Base-by-base conservation (phyloP, 140 eudicot genomes). In the Cichorium intybus region DNA sequence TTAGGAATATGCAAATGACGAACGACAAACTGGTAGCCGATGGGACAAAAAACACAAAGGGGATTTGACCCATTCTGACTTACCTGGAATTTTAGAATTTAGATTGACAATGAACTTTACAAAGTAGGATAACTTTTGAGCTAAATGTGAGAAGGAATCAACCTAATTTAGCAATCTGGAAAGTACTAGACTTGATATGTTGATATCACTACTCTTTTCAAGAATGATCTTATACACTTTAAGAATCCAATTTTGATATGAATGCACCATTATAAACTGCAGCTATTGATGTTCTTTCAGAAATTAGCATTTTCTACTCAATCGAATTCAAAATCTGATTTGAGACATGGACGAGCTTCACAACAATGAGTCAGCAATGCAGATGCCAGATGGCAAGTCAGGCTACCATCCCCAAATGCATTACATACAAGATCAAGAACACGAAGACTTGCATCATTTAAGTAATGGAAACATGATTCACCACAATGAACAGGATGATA, bases 361-460 rank as follows among this genome's bases (percentile, higher is more conserved):
- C 56, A 74, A 43, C 15, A 66, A 51, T 21, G 82, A 80, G 54
- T 62, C 79, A 6, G 68, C 60, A 54, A 66, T 76, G 77, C 62
- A 41, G 68, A 52, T 52, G 31, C 6, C 58, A 52, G 31, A 8
- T 3, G n/a, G 2, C 7, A 22, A 60, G 9, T 50, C 26, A 34
- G 8, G 34, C 0, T 55, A 55, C 33, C 75, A 80, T 18, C 75
- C 59, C 48, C 69, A 69, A 27, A 73, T 39, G 57, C 80, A 79
- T 48, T 79, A 72, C 65, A 56, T 83, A 75, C 73, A 78, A 18
- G 84, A 78, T 3, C 73, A 68, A 12, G 56, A 73, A 52, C 79
- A 75, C 27, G 76, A 66, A 48, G 80, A 78, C 47, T 22, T 82
- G 75, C 79, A 78, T 28, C 76, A 77, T 22, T 41, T 79, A 75